These are phyloP conservation scores for Cladosporium colombiae DNA, from an alignment of 2,329 filamentous ascomycete genomes.

Conservation along the genomic window DNA sequence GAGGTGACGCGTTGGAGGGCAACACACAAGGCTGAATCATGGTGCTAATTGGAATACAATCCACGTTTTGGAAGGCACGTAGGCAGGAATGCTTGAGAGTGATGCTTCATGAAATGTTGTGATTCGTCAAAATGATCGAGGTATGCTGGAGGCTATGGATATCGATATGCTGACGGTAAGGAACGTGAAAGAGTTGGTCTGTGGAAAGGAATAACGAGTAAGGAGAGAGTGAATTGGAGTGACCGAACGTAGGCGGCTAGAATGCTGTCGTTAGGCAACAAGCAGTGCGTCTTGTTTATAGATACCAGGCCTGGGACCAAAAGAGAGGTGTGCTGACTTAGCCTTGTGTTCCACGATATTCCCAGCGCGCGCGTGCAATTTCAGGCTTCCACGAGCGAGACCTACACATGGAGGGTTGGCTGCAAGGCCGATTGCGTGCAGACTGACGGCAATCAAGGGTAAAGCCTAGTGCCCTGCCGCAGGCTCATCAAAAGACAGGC, in stretches of 20 bases:
- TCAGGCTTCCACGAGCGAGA: constrained; percentile 25
- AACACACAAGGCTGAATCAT: constrained; percentile 41
- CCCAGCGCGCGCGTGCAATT: constrained; percentile 34
- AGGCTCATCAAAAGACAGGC: constrained; percentile 18
- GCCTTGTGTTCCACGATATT: constrained; percentile 33
- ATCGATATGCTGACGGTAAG: constrained; percentile 42
- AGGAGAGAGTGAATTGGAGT: constrained; percentile 31
- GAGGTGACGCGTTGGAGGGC: constrained; percentile 45
- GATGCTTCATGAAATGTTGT: constrained; percentile 29
- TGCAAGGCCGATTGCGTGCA: constrained; percentile 19
- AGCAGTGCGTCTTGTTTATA: constrained; percentile 22
- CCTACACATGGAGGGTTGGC: constrained; percentile 19
- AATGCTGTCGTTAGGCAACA: constrained; percentile 25
- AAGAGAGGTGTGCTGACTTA: constrained; percentile 32
- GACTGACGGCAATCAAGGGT: neutral
- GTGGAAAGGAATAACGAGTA: constrained; percentile 46
- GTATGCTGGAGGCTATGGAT: constrained; percentile 16
- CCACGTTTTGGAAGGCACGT: constrained; percentile 34
- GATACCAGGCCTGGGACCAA: constrained; percentile 23
- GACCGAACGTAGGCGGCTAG: constrained; percentile 11
- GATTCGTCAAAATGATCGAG: constrained; percentile 14
- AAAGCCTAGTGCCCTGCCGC: constrained; percentile 2
- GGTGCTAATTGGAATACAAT: constrained; percentile 23
- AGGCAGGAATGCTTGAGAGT: constrained; percentile 30
- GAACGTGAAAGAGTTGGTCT: constrained; percentile 45